Evolutionary conservation across 1,284 basidiomycete species (phyloP), one percentile per base, ranked within the genome.

Genomic region (Moesziomyces aphidis): DNA sequence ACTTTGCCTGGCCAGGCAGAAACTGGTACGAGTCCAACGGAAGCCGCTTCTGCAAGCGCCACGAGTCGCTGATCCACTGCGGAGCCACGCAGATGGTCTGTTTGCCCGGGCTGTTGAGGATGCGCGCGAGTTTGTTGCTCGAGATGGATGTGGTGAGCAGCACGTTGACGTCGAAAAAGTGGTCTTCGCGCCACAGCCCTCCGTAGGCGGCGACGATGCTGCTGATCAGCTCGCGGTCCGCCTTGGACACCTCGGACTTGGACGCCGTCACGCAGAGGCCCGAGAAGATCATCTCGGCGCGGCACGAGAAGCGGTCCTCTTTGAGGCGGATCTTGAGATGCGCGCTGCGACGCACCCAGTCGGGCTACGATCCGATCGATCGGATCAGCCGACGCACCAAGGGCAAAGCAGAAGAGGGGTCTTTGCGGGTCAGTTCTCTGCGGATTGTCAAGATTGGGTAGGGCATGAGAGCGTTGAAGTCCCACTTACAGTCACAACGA

Each of bases 81-180:
- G 92, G 92, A 0, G 92, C 87, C 9, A 93, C 80, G 21, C 92
- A 86, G 63, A 88, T 89, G 76, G 92, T 88, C 19, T 90, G 60
- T 87, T 84, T 4, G 13, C 87, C 81, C 55, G 88, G 87, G 80
- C 88, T 89, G 65, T 89, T 88, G 76, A 91, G 48, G 26, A 74
- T 61, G 54, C 71, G 68, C 19, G 23, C 34, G 44, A 77, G 55
- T 49, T 72, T 74, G 45, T 50, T n/a, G 46, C 55, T 55, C 21
- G 69, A 63, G 50, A 63, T 55, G 39, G 55, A 56, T 11, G 55
- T 84, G 31, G 90, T 89, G 76, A 95, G 91, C 50, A 95, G 88
- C 83, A 95, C 93, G 1, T 93, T 95, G 43, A 94, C 91, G 71
- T 95, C 93, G 62, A 89, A 88, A 0, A 92, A 93, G 54, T 94